Base-by-base conservation (phyloP, 306 rosid species). In the Datisca glomerata region DNA sequence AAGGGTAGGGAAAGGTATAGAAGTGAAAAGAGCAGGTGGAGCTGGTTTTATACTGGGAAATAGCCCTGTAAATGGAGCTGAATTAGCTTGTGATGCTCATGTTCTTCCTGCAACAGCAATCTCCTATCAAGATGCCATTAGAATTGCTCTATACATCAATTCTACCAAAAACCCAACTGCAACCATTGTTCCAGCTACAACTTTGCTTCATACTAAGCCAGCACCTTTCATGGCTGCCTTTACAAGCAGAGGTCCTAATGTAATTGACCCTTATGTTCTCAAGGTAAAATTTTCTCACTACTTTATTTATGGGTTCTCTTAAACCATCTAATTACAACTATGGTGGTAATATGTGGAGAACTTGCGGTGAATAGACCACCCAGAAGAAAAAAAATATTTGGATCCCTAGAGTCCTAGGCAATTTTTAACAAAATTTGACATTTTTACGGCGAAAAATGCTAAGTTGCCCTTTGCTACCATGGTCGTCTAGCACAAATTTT, bases 171-270 rank as follows among this genome's bases (percentile, higher is more conserved):
- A 60, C 27, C 89, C 94, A 35, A 58, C 22, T 29, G 93, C 89
- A n/a, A 57, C 48, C 21, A 66, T 87, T 45, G 28, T 74, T 18
- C 78, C 82, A 2, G 94, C 73, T 16, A 62, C 4, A 55, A 87
- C 97, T 5, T 52, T 70, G 15, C 21, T 83, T 5, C 35, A 71
- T 15, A 46, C 79, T 12, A 83, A 64, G 60, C 93, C 97, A 45
- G 97, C 97, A 36, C 97, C 97, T 16, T 61, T 48, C 51, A 61
- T 87, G 74, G 73, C 97, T 24, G 18, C 65, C 16, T 87, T 87
- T 70, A 46, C 80, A 27, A 83, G 94, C 24, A 69, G 97, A 65
- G 94, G 97, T 59, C 97, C 97, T n/a, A 87, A 80, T 49, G 19
- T 58, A 19, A 25, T 87, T 53, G 94, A 87, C 33, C 89, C 83